A percentile compares a stretch with the other conserved stretches of the same genome.
These are phyloP conservation scores for Cryptosporidium sp. DNA, from an alignment of 169 alveolate species.

Conservation along the genomic window DNA sequence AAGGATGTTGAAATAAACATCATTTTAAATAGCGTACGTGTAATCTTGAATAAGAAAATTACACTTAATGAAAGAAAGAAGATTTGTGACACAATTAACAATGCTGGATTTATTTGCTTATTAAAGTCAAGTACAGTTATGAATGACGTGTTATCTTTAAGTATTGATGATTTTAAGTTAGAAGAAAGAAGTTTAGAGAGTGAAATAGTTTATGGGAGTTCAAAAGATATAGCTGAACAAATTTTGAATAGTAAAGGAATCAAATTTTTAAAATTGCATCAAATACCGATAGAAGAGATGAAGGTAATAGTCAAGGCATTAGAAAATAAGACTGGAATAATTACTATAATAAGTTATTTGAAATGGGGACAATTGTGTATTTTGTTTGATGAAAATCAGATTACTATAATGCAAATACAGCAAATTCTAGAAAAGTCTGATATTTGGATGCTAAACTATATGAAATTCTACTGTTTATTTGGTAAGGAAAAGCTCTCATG, in stretches of 20 bases:
- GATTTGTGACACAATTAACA: constrained; percentile 44
- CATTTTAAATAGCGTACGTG: constrained; percentile 28
- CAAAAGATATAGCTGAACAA: constrained; percentile 43
- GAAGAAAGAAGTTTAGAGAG: constrained; percentile 31
- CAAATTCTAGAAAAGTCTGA: constrained; percentile 6
- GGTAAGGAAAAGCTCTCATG: constrained; percentile 47
- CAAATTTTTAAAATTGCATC: constrained; percentile 17
- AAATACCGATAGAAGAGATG: constrained; percentile 14
- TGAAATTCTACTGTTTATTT: constrained; percentile 41
- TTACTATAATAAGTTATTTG: constrained; percentile 38
- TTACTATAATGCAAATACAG: constrained; percentile 9
- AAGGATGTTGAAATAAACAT: constrained; percentile 62
- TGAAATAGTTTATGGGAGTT: constrained; percentile 37
- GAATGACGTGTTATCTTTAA: constrained; percentile 19
- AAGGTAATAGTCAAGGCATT: constrained; percentile 6
- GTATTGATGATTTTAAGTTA: constrained; percentile 25
- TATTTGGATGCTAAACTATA: constrained; percentile 26
- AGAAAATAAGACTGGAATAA: constrained; percentile 32
- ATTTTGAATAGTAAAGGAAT: neutral
- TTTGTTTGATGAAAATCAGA: constrained; percentile 47
- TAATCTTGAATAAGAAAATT: constrained; percentile 9
- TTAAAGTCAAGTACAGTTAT: constrained; percentile 31
- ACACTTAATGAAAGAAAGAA: constrained; percentile 20
- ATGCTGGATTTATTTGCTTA: constrained; percentile 57
- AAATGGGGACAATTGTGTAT: constrained; percentile 59